A percentile compares a stretch with the other conserved stretches of the same genome.
Evolutionary conservation across 192 early-diverging fungal genomes (phyloP).

Genomic region (Umbelopsis sp.): DNA sequence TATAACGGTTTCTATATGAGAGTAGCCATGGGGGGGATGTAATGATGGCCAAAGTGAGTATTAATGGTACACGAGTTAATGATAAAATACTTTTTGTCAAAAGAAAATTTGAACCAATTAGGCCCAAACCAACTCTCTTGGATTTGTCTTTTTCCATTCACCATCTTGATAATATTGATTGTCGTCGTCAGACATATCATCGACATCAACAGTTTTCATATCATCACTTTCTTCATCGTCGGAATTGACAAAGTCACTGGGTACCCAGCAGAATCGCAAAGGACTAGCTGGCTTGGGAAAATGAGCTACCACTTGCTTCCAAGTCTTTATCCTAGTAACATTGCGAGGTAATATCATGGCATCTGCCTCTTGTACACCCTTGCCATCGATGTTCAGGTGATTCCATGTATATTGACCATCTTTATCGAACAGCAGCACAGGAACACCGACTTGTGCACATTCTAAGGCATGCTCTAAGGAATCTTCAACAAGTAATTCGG

Average conservation of each 20-base stretch:
- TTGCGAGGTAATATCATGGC: constrained; percentile 45
- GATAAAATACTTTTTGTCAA: background rate
- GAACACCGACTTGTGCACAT: constrained; percentile 52
- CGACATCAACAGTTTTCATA: constrained; percentile 10
- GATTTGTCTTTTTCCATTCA: background rate
- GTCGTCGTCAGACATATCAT: constrained; percentile 16
- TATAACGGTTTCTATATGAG: background rate
- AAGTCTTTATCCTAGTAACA: constrained; percentile 52
- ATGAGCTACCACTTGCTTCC: constrained; percentile 52
- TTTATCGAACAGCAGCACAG: constrained; percentile 60
- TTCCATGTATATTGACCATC: constrained; percentile 55
- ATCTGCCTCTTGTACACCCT: constrained; percentile 26
- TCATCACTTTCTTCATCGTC: constrained; percentile 17
- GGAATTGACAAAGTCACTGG: constrained; percentile 23
- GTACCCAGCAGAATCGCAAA: constrained; percentile 32
- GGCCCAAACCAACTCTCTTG: background rate
- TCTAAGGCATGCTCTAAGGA: constrained; percentile 54
- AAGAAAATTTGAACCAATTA: background rate
- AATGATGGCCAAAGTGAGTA: background rate
- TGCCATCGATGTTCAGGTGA: constrained; percentile 30
- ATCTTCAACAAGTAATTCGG: constrained; percentile 61
- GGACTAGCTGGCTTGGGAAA: constrained; percentile 54
- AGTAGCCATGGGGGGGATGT: background rate
- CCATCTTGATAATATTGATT: background rate
- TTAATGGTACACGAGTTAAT: constrained; percentile 3